Evolutionary conservation across 2,329 filamentous ascomycete genomes (phyloP).

Genomic region (Tolypocladium endophyticum): DNA sequence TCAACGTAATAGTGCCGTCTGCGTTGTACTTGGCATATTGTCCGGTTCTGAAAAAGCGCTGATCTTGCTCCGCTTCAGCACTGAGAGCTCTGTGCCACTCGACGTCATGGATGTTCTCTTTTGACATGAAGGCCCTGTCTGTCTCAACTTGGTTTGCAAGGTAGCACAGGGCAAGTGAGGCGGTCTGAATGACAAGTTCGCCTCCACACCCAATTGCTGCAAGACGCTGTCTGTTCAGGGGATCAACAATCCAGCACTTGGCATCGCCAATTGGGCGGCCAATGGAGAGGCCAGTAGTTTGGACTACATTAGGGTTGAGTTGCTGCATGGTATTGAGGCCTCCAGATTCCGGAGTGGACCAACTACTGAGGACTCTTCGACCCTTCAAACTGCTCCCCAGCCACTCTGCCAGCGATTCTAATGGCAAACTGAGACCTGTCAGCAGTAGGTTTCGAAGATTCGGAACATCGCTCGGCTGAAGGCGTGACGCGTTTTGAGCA

Average conservation of each 20-base stretch:
- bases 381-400: not conserved
- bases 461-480: not conserved
- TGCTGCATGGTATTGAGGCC: not conserved
- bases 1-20: not conserved
- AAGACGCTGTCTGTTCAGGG: not conserved
- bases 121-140: not conserved
- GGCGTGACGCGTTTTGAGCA: not conserved
- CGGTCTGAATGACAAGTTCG: conserved; percentile 5
- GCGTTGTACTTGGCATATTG: not conserved
- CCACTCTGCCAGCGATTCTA: not conserved
- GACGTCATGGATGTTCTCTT: not conserved
- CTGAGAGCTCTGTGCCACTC: not conserved
- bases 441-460: not conserved
- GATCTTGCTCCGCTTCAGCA: not conserved
- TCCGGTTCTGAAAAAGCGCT: not conserved
- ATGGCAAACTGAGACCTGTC: too few relatives aligned
- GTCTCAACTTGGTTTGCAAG: not conserved
- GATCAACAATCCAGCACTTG: conserved; percentile 1
- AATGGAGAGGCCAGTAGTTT: not conserved
- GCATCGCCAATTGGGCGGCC: not conserved
- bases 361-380: not conserved
- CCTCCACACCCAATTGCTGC: conserved; percentile 4
- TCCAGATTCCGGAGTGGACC: not conserved
- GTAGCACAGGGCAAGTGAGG: conserved; percentile 2
- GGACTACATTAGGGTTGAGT: not conserved